Evolutionary conservation across 2,329 filamentous ascomycete genomes (phyloP), one percentile per base, ranked within the genome.

Genomic region (Pseudogymnoascus sp.): DNA sequence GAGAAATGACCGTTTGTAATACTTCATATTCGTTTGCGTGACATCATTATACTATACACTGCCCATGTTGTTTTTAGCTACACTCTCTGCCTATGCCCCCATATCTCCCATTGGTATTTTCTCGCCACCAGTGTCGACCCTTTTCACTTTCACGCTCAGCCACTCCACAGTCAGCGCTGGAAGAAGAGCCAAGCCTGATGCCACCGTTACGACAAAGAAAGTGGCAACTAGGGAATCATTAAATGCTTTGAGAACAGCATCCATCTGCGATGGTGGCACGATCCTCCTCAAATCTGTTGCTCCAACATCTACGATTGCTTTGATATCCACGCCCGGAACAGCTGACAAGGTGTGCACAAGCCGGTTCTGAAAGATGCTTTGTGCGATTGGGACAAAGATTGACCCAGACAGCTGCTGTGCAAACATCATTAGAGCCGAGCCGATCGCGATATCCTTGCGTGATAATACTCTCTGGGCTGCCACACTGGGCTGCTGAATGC

Each of bases 341-440:
- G 72, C 70, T 6, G 41, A 16, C 0, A 81, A 34, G 6, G 65
- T 39, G n/a, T 63, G 64, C 5, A 63, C 66, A 6, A 73, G 64
- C 3, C 70, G 69, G 51, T 74, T 73, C n/a, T 66, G 72, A 69
- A 90, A 90, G 54, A 89, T 80, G 19, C 86, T 84, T 72, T 90
- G 85, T 0, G 83, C 83, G 11, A 89, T 83, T 5, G 84, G 82
- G 61, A 90, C 82, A 68, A 85, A 84, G 31, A 90, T 74, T 2
- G 88, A 85, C 4, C 87, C 87, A 45, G 87, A 87, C 4, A 90
- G 79, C 1, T 81, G 80, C 70, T 89, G 85, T 76, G 84, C 85
- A 75, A 90, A 88, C 51, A 81, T 79, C 1, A 84, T 77, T 60
- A 76, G 80, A 8, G 81, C 80, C 6, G 79, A 82, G 25, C 75